These are phyloP conservation scores for Colletotrichum costaricense DNA, from an alignment of 2,329 filamentous ascomycete genomes.

Conservation along the genomic window DNA sequence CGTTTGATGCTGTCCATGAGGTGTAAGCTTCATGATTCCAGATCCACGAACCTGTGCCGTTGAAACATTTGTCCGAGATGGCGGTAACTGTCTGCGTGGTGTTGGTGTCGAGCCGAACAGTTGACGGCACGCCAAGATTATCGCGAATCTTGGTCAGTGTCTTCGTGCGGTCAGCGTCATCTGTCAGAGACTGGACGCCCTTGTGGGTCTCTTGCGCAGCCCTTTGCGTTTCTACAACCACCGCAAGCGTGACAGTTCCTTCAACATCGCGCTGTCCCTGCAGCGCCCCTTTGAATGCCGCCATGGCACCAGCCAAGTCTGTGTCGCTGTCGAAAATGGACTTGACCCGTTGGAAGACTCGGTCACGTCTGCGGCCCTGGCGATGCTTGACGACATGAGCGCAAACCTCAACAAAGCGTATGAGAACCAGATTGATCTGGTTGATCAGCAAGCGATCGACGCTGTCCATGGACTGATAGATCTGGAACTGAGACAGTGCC, in stretches of 20 bases:
- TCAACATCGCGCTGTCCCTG: background rate
- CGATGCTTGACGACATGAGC: slow-evolving; percentile 11
- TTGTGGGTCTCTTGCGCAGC: background rate
- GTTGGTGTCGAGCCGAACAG: background rate
- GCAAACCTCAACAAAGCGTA: slow-evolving; percentile 7
- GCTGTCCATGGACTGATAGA: background rate
- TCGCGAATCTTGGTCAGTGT: background rate
- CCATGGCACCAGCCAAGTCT: background rate
- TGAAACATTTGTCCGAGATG: background rate
- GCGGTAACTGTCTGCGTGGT: background rate
- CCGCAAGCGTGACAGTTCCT: background rate
- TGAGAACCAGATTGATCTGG: background rate
- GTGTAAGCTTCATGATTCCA: background rate
- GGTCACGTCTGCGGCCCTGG: background rate
- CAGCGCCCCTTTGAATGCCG: background rate
- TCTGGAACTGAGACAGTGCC: slow-evolving; percentile 4
- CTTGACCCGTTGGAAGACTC: background rate
- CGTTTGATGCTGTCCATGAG: background rate
- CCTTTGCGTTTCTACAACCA: background rate
- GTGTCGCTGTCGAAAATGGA: background rate
- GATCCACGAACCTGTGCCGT: background rate
- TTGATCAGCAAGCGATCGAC: background rate
- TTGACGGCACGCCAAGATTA: background rate
- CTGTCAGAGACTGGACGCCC: background rate
- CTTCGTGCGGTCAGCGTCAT: background rate